Conservation (phyloP, 78 protist genomes). For the Cavenderia fasciculata region DNA sequence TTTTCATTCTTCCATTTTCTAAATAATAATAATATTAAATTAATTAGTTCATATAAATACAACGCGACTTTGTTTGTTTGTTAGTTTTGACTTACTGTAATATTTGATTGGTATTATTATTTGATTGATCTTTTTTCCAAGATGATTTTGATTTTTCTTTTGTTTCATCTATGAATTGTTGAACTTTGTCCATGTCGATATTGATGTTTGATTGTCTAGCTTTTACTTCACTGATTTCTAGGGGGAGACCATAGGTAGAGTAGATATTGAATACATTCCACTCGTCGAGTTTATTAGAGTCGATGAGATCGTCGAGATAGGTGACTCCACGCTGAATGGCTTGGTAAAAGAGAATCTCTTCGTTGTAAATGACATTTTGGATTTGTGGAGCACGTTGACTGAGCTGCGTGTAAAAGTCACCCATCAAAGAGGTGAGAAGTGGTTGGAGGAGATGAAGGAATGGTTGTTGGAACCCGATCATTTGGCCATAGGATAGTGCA, state of each 20-base stretch:
- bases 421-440: constrained; percentile 26
- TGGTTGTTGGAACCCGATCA: constrained; percentile 57
- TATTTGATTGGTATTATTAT: too few species aligned
- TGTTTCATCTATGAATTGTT: constrained; percentile 17
- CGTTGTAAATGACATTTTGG: constrained; percentile 52
- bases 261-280: constrained; percentile 16
- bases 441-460: constrained; percentile 36
- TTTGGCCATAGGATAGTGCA: constrained; percentile 40
- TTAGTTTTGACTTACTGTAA: too few species aligned
- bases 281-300: background rate
- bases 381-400: constrained; percentile 15
- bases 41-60: too few species aligned
- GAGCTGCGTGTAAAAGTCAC: constrained; percentile 53
- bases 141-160: constrained; percentile 53
- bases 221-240: constrained; percentile 57
- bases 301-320: constrained; percentile 21
- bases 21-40: too few species aligned
- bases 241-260: constrained; percentile 69
- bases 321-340: constrained; percentile 59
- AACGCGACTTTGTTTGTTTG: too few species aligned
- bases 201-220: constrained; percentile 32
- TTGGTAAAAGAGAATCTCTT: constrained; percentile 39
- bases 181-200: constrained; percentile 28
- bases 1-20: constrained; percentile 43
- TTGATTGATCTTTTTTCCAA: constrained; percentile 4